A percentile compares a stretch with the other conserved stretches of the same genome.
phyloP scores from a whole-genome alignment of 345 rosid genomes.

The Sisymbrium altissimum region DNA sequence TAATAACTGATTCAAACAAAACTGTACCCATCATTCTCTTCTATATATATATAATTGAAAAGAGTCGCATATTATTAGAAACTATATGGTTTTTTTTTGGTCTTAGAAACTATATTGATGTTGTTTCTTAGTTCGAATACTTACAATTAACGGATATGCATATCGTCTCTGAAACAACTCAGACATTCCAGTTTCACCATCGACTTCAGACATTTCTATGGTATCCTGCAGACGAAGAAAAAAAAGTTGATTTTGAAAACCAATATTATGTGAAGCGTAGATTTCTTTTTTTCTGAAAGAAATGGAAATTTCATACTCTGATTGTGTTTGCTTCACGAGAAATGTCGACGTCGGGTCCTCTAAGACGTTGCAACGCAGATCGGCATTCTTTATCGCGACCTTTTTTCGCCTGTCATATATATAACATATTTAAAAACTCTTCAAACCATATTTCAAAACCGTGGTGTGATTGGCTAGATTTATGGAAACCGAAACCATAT shows the following conservation, averaged over 20 bases:
- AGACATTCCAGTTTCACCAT: constrained; percentile 7
- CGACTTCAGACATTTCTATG: constrained; percentile 8
- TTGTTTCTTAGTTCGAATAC: neutral
- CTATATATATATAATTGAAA: neutral
- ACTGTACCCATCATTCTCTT: neutral
- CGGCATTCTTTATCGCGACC: constrained; percentile 35
- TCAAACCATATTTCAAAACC: neutral
- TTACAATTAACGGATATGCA: constrained; percentile 33
- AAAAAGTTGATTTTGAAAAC: neutral
- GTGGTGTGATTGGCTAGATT: neutral
- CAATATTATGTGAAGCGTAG: neutral
- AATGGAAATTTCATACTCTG: constrained; percentile 11
- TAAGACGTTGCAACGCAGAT: constrained; percentile 35
- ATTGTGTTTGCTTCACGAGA: constrained; percentile 36
- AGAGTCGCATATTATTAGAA: neutral
- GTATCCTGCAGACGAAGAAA: constrained; percentile 12
- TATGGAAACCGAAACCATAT: neutral
- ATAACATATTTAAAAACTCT: neutral
- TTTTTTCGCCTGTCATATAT: constrained; percentile 23
- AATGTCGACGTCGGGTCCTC: constrained; percentile 37
- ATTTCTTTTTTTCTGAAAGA: too few relatives aligned
- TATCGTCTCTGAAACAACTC: constrained; percentile 38
- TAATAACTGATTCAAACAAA: neutral
- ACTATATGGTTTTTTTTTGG: too few relatives aligned
- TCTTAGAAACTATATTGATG: too few relatives aligned